phyloP scores from a whole-genome alignment of 2,329 filamentous ascomycete genomes.

The Pseudogymnoascus sp. region DNA sequence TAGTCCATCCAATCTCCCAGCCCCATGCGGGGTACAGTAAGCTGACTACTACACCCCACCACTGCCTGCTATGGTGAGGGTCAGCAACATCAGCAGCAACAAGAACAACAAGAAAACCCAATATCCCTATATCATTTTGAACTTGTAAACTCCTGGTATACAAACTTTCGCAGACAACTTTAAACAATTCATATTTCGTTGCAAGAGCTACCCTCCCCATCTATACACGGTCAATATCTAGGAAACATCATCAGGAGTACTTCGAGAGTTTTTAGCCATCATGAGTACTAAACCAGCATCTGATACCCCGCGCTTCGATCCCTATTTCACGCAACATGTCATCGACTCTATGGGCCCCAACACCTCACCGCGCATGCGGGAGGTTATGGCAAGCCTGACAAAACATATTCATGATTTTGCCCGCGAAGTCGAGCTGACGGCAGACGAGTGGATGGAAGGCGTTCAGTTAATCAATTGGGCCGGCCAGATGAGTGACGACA shows the following conservation, averaged over 20 bases:
- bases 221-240: background rate
- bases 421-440: constrained; percentile 48
- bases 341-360: constrained; percentile 55
- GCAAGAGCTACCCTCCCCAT: background rate
- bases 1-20: background rate
- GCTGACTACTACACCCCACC: background rate
- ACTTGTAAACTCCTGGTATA: background rate
- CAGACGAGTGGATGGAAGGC: constrained; percentile 50
- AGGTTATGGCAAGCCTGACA: constrained; percentile 47
- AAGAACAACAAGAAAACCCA: background rate
- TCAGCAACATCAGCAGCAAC: background rate
- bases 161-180: background rate
- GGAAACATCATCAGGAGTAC: background rate
- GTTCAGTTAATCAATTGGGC: constrained; percentile 52
- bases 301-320: constrained; percentile 30
- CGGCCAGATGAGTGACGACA: constrained; percentile 53
- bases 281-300: background rate
- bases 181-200: background rate
- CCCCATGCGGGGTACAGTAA: no score
- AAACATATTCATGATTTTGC: constrained; percentile 52
- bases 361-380: constrained; percentile 46
- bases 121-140: background rate
- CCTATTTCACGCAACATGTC: constrained; percentile 52
- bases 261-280: background rate
- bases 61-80: background rate